Evolutionary conservation across 306 rosid genomes (phyloP).

Genomic region (Lathyrus sativus): DNA sequence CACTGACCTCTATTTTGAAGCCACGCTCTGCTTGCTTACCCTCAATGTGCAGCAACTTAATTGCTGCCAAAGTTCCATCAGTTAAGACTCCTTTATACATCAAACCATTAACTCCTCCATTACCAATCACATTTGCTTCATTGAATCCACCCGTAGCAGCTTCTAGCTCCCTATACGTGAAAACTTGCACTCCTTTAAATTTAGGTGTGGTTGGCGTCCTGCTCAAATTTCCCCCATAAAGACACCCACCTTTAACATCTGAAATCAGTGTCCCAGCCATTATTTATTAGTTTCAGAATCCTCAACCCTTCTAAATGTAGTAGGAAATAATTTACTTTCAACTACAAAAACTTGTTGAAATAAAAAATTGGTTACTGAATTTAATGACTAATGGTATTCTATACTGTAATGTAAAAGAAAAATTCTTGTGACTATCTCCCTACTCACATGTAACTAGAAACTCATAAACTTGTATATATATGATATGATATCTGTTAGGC

Average conservation of each 20-base stretch:
- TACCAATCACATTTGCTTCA: conserved; percentile 67
- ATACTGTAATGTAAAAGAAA: not conserved
- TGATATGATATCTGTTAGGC: not conserved
- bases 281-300: conserved; percentile 21
- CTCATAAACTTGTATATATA: conserved; percentile 6
- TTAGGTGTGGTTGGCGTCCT: conserved; percentile 49
- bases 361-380: not conserved
- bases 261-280: conserved; percentile 17
- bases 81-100: conserved; percentile 73
- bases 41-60: conserved; percentile 64
- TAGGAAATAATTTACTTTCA: not conserved
- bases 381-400: not conserved
- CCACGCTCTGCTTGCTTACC: conserved; percentile 97
- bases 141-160: conserved; percentile 66
- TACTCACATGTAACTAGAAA: conserved; percentile 14
- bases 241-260: conserved; percentile 87
- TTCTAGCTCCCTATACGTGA: conserved; percentile 81
- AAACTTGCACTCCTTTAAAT: conserved; percentile 77
- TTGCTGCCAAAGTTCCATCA: conserved; percentile 83
- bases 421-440: conserved; percentile 32
- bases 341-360: not conserved
- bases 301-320: not conserved
- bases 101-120: conserved; percentile 60
- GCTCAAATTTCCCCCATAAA: conserved; percentile 64
- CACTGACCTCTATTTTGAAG: conserved; percentile 85